Base-by-base conservation (phyloP, 2,329 filamentous ascomycete species). In the Cytospora piceae region DNA sequence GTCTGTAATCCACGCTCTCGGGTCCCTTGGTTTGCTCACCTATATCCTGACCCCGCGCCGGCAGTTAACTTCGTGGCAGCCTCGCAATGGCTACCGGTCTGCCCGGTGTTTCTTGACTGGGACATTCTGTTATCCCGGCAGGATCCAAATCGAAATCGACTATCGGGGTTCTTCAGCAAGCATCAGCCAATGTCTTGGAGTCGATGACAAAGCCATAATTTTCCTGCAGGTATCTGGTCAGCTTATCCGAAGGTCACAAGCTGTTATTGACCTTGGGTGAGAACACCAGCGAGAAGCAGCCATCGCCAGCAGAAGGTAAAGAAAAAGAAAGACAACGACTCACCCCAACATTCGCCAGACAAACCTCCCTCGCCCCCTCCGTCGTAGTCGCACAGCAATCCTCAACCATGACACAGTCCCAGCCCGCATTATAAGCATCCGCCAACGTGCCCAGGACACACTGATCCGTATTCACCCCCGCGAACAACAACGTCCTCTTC, bases 381-480 rank as follows among this genome's bases (percentile, higher is more conserved):
- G 81, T 84, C 4, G 77, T 81, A 6, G 84, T 87, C 8, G 78
- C 85, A 57, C 80, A 82, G 37, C 81, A 83, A 71, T 87, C 85
- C n/a, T 78, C 79, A 17, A 87, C 70, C 70, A 87, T 71, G 27
- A 88, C 74, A 69, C 82, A 84, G 70, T 87, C 83, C 74, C 80
- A 87, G 0, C 85, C 85, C 67, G 79, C 80, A 69, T 79, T 82
- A 69, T 83, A 85, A 3, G 82, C 83, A 74, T 88, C 84, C 58
- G 79, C 77, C 65, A 87, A 74, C 17, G 83, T 87, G 0, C 83
- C 83, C 27, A 82, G 77, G 9, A 88, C 85, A 71, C 85, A 87
- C 71, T 87, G 85, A 73, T 88, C 85, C 3, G 85, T 87, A 70
- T 88, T 88, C 15, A 87, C 85, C 0, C 86, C 85, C 0, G 82